Conservation (phyloP, 352 stramenopile genomes). For the Globisporangium canariense region DNA sequence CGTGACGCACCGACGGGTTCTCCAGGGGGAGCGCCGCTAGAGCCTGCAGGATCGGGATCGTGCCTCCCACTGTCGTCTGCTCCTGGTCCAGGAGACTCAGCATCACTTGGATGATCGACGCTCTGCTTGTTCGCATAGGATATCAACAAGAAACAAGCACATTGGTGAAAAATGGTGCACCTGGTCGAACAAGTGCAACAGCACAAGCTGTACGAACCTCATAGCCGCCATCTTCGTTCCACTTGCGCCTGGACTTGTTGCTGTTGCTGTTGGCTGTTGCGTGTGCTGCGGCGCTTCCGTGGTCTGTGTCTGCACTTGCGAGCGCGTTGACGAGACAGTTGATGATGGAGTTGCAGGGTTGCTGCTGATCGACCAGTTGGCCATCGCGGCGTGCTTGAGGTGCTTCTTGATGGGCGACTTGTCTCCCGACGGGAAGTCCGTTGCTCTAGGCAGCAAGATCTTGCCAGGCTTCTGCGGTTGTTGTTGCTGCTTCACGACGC, state of each 20-base stretch:
- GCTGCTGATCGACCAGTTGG: constrained; percentile 2
- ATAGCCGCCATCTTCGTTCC: constrained; percentile 3
- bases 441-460: not conserved
- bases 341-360: not conserved
- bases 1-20: constrained; percentile 29
- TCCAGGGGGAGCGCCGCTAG: constrained; percentile 41
- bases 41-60: constrained; percentile 48
- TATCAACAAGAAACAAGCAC: not conserved
- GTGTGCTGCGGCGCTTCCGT: not conserved
- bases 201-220: not conserved
- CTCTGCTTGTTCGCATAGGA: constrained; percentile 21
- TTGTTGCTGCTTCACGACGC: not conserved
- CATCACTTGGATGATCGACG: constrained; percentile 54
- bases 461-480: constrained; percentile 11
- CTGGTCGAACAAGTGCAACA: constrained; percentile 9
- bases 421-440: not conserved
- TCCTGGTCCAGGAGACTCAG: constrained; percentile 56
- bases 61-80: constrained; percentile 36
- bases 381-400: constrained; percentile 23
- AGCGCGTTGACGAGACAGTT: not conserved
- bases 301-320: not conserved
- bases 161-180: not conserved
- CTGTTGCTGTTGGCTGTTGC: not conserved
- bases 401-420: constrained; percentile 68
- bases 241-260: not conserved